phyloP scores from a whole-genome alignment of 805 yeast genomes.

The Spencermartinsiella europaea region DNA sequence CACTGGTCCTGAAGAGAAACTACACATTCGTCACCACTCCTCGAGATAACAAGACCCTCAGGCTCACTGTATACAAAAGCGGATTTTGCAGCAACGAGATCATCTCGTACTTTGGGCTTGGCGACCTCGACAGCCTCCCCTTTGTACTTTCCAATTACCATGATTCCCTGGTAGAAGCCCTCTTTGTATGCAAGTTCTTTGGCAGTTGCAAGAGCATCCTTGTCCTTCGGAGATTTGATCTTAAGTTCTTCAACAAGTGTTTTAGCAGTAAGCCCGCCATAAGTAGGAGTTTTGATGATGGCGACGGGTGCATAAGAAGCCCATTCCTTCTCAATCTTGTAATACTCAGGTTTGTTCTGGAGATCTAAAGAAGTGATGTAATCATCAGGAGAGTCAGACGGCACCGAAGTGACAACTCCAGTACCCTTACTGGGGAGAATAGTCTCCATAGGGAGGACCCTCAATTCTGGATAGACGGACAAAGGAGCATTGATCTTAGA shows the following conservation, averaged over 20 bases:
- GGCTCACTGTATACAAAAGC: slow-evolving; percentile 95
- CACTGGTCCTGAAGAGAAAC: slow-evolving; percentile 98
- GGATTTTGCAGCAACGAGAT: slow-evolving; percentile 66
- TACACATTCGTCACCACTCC: slow-evolving; percentile 95
- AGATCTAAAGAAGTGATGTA: slow-evolving; percentile 80
- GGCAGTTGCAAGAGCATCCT: slow-evolving; percentile 80
- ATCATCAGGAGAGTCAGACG: slow-evolving; percentile 99
- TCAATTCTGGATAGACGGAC: slow-evolving; percentile 60
- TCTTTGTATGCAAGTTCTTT: slow-evolving; percentile 95
- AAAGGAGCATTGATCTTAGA: slow-evolving; percentile 83
- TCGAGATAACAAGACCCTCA: slow-evolving; percentile 79
- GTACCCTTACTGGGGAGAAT: slow-evolving; percentile 94
- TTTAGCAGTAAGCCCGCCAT: slow-evolving; percentile 87
- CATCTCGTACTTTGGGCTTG: slow-evolving; percentile 79
- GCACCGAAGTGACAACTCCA: slow-evolving; percentile 98
- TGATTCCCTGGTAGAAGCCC: slow-evolving; percentile 85
- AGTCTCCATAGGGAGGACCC: slow-evolving; percentile 96
- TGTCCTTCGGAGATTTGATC: slow-evolving; percentile 91
- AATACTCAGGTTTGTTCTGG: slow-evolving; percentile 83
- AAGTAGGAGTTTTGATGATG: slow-evolving; percentile 72
- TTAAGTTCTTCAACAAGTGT: slow-evolving; percentile 76
- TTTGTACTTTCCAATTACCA: slow-evolving; percentile 73
- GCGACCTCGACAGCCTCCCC: slow-evolving; percentile 92
- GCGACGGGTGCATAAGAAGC: slow-evolving; percentile 67
- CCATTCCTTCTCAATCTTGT: slow-evolving; percentile 83